A percentile compares a stretch with the other conserved stretches of the same genome.
These are phyloP conservation scores for Angomonas ambiguus DNA, from an alignment of 208 protist species.

Conservation along the genomic window DNA sequence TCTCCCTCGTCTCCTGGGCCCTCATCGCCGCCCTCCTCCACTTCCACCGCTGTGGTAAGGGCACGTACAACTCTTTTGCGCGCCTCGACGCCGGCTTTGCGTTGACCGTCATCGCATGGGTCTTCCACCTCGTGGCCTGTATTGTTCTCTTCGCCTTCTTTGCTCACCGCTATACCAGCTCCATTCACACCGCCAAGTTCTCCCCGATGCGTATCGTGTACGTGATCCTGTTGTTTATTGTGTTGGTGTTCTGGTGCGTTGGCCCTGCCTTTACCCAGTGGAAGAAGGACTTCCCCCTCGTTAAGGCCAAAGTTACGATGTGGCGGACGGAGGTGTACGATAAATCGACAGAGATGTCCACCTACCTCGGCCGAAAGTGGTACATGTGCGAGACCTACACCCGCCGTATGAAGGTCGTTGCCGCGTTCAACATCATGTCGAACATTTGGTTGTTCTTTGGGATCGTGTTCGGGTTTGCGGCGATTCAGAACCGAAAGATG, in stretches of 20 bases:
- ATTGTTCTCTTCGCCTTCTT: slow-evolving; percentile 32
- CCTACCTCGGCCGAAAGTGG: slow-evolving; percentile 31
- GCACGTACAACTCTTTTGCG: slow-evolving; percentile 24
- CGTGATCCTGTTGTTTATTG: slow-evolving; percentile 21
- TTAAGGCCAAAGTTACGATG: slow-evolving; percentile 35
- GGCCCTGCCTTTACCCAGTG: slow-evolving; percentile 30
- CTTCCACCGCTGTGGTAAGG: slow-evolving; percentile 37
- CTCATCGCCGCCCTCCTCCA: slow-evolving; percentile 30
- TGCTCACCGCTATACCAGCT: slow-evolving; percentile 31
- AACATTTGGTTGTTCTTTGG: slow-evolving; percentile 41
- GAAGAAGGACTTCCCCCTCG: slow-evolving; percentile 22
- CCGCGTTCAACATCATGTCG: slow-evolving; percentile 38
- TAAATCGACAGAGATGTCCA: slow-evolving; percentile 20
- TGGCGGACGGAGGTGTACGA: slow-evolving; percentile 49
- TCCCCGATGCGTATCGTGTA: slow-evolving; percentile 33
- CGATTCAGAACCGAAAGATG: slow-evolving; percentile 25
- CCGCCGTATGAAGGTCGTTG: slow-evolving; percentile 41
- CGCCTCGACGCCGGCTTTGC: slow-evolving; percentile 45
- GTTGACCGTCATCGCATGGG: slow-evolving; percentile 34
- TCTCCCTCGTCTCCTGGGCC: slow-evolving; percentile 37
- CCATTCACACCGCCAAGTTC: slow-evolving; percentile 28
- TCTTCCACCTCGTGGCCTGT: slow-evolving; percentile 20
- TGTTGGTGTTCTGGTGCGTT: slow-evolving; percentile 44
- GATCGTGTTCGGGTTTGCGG: slow-evolving; percentile 23
- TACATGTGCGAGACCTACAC: slow-evolving; percentile 44